Evolutionary conservation across 345 rosid genomes (phyloP), one percentile per base, ranked within the genome.

Genomic region (Microcos paniculata): DNA sequence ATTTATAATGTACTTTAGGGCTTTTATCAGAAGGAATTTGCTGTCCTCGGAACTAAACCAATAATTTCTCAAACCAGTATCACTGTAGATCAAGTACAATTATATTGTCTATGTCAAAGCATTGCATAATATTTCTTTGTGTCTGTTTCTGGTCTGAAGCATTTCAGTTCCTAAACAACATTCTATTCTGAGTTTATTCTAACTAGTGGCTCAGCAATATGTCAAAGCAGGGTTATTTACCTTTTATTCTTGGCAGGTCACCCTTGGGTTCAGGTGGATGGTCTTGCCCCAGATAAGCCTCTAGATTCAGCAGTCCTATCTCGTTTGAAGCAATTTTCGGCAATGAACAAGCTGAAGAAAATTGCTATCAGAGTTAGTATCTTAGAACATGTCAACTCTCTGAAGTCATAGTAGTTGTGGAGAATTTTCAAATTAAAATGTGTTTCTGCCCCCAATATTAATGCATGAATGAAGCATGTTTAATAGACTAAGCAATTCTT

Each of bases 341-440:
- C 97, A 51, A 89, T 96, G 98, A 91, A 90, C 88, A 96, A 90
- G 88, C 88, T 96, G 80, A 96, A 93, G 91, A 91, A 90, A 85
- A 90, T 95, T 80, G 99, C 93, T 74, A 88, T 95, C 77, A 88
- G 92, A 84, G 99, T 92, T 51, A 80, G 89, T 72, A 74, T 16
- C 15, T n/a, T 9, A 15, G 4, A 61, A 49, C 13, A 46, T 71
- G 45, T 31, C 49, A 42, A 59, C 28, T 24, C 43, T 57, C 43
- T 24, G 26, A 13, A 62, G 49, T 45, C 43, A 49, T 49, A 19
- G 28, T 30, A 69, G 43, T 69, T 24, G 56, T 57, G 13, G 42
- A 61, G 35, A 16, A 62, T 40, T 66, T 43, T 45, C 53, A 66
- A 66, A 66, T 66, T 66, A 46, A 66, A 24, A 13, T 42, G 55